Evolutionary conservation across 257 asterid genomes (phyloP).

Genomic region (Solanum corneliomulleri): DNA sequence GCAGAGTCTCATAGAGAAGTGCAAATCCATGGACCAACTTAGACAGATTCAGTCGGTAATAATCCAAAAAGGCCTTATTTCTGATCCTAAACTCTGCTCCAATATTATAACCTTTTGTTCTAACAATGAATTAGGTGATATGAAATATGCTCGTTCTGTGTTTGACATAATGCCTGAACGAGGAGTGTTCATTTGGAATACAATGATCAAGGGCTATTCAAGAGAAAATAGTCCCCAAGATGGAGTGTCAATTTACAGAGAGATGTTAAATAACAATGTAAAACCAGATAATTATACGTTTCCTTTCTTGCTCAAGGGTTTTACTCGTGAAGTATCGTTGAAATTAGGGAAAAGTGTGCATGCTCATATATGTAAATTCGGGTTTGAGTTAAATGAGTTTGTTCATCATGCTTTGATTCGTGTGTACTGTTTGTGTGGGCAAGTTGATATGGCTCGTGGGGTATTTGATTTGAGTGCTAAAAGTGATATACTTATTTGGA

Average conservation of each 20-base stretch:
- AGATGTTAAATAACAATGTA: conserved; percentile 8
- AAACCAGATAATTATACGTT: conserved; percentile 17
- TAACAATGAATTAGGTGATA: not conserved
- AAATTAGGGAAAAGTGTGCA: conserved; percentile 6
- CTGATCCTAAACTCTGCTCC: not conserved
- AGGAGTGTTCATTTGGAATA: conserved; percentile 15
- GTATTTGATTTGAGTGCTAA: conserved; percentile 13
- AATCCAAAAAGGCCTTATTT: not conserved
- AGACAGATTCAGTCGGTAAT: conserved; percentile 4
- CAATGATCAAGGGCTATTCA: conserved; percentile 20
- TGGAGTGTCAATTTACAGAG: conserved; percentile 5
- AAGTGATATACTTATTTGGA: conserved; percentile 11
- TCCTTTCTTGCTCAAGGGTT: conserved; percentile 24
- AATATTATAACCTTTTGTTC: conserved; percentile 7
- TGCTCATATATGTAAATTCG: conserved; percentile 18
- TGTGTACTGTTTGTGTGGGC: conserved; percentile 4
- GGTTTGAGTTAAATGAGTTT: conserved; percentile 12
- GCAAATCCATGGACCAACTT: conserved; percentile 13
- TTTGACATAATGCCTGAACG: conserved; percentile 19
- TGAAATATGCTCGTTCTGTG: conserved; percentile 10
- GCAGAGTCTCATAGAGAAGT: not conserved
- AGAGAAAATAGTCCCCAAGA: not conserved
- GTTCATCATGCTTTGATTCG: conserved; percentile 15
- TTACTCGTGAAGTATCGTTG: not conserved
- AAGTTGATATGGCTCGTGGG: conserved; percentile 12